Evolutionary conservation across 169 alveolate species (phyloP).

Genomic region (Amoebophrya sp.): DNA sequence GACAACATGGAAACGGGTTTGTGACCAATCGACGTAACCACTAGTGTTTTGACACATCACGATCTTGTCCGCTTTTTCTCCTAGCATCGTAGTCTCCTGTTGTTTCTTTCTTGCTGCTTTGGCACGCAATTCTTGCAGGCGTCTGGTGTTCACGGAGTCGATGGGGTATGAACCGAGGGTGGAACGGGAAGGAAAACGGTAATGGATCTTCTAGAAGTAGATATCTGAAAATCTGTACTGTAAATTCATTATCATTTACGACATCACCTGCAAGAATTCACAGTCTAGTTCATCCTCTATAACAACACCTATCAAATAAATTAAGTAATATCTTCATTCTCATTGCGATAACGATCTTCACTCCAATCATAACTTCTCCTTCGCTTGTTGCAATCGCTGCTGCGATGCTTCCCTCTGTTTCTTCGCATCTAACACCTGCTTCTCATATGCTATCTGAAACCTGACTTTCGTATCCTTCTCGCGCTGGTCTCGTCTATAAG

Average conservation of each 20-base stretch:
- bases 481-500: not conserved
- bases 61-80: not conserved
- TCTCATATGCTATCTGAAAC: not conserved
- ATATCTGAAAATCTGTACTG: too few relatives aligned
- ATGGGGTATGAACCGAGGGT: too few relatives aligned
- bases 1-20: not conserved
- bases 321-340: too few relatives aligned
- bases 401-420: not conserved
- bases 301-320: too few relatives aligned
- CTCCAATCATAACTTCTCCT: not conserved
- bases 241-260: too few relatives aligned
- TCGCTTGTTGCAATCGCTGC: not conserved
- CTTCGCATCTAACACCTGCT: not conserved
- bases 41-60: not conserved
- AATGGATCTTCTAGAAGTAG: too few relatives aligned
- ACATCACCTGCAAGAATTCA: too few relatives aligned
- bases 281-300: too few relatives aligned
- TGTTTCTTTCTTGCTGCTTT: not conserved
- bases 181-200: too few relatives aligned
- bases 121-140: not conserved
- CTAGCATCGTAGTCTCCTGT: not conserved
- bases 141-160: not conserved
- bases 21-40: slow-evolving; percentile 4
- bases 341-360: too few relatives aligned
- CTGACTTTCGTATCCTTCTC: not conserved